phyloP scores from a whole-genome alignment of 495 filamentous ascomycete genomes.

The Neurospora sp. region DNA sequence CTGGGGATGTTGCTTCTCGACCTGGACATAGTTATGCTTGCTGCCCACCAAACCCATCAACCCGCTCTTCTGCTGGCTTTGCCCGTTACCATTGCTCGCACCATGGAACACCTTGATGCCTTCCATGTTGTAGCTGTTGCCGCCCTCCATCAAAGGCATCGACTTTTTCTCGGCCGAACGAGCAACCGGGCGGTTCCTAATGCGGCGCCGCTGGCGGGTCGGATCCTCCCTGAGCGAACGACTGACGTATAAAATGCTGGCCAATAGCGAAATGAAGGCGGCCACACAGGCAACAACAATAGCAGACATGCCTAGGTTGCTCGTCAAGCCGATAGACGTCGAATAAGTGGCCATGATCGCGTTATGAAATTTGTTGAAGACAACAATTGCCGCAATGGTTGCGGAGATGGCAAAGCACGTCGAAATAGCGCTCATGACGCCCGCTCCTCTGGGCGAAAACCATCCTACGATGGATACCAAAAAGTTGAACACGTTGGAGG shows the following conservation, averaged over 20 bases:
- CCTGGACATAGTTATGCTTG: conserved; percentile 25
- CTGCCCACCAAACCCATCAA: neutral
- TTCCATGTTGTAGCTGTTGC: neutral
- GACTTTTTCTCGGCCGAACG: conserved; percentile 4
- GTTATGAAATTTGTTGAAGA: conserved; percentile 16
- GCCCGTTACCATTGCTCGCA: neutral
- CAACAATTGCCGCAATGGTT: conserved; percentile 15
- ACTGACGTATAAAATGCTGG: conserved; percentile 8
- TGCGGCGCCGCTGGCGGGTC: neutral
- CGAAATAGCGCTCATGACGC: conserved; percentile 13
- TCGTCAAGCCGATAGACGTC: conserved; percentile 12
- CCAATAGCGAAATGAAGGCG: conserved; percentile 9
- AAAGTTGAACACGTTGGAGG: conserved; percentile 13
- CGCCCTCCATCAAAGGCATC: neutral
- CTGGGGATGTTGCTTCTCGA: conserved; percentile 20
- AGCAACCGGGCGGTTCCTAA: neutral
- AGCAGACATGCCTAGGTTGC: conserved; percentile 10
- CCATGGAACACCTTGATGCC: neutral
- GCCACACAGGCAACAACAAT: conserved; percentile 21
- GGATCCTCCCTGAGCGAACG: neutral
- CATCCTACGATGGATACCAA: conserved; percentile 15
- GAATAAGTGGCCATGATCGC: conserved; percentile 21
- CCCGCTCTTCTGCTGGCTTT: neutral
- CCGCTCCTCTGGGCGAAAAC: conserved; percentile 7
- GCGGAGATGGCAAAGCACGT: conserved; percentile 21